Percentiles rank a stretch among this genome's conserved stretches.
Conservation (phyloP, 1,284 basidiomycete species). For the Omphalotus olearius region DNA sequence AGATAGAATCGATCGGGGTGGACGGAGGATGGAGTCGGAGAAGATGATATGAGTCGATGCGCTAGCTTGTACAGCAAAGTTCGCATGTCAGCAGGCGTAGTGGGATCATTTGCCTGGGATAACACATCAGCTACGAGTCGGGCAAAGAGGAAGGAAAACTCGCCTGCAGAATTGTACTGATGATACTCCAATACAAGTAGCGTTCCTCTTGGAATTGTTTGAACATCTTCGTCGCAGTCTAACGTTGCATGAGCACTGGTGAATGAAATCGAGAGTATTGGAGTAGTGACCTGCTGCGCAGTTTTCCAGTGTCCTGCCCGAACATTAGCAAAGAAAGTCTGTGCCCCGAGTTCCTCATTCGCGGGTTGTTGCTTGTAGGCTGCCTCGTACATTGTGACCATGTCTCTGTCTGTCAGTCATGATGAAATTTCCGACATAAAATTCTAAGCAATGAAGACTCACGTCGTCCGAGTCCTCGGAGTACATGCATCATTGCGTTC, state of each 20-base stretch:
- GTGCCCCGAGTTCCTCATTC: slow-evolving; percentile 78
- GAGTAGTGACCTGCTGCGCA: slow-evolving; percentile 63
- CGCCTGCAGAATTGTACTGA: slow-evolving; percentile 78
- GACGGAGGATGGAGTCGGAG: slow-evolving; percentile 55
- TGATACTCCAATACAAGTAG: slow-evolving; percentile 82
- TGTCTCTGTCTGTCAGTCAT: slow-evolving; percentile 56
- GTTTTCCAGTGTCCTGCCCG: slow-evolving; percentile 76
- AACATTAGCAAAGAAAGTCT: slow-evolving; percentile 81
- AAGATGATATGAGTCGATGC: slow-evolving; percentile 58
- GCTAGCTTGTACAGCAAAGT: slow-evolving; percentile 69
- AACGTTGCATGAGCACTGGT: slow-evolving; percentile 5
- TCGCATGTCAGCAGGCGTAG: slow-evolving; percentile 57
- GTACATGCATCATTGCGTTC: slow-evolving; percentile 76
- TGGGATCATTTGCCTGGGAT: slow-evolving; percentile 55
- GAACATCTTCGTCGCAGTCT: slow-evolving; percentile 75
- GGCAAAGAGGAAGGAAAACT: neutral
- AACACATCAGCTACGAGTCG: slow-evolving; percentile 6
- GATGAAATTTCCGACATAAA: neutral
- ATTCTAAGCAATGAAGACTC: slow-evolving; percentile 24
- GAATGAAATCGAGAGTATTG: neutral
- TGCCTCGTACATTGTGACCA: slow-evolving; percentile 76
- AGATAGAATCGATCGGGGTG: slow-evolving; percentile 75
- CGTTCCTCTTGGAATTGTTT: slow-evolving; percentile 75
- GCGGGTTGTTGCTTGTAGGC: slow-evolving; percentile 73
- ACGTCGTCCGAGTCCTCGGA: slow-evolving; percentile 74